Percentiles rank a stretch among this genome's conserved stretches.
phyloP scores from a whole-genome alignment of 202 grass and related monocot species.

The Panicum virgatum region DNA sequence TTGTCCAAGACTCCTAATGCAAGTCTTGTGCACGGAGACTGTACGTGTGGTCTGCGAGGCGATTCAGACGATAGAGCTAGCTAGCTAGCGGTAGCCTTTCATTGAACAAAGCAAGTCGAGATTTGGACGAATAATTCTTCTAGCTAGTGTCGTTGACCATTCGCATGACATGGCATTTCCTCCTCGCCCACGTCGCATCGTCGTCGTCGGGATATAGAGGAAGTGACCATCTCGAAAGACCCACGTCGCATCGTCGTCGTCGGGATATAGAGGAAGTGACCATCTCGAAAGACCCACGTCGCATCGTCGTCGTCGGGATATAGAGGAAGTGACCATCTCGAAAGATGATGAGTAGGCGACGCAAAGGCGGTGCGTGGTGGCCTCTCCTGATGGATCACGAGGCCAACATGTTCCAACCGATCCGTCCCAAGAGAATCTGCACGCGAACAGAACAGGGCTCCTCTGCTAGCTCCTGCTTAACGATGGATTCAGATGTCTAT shows the following conservation, averaged over 20 bases:
- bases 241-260: no score
- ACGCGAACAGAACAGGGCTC: no score
- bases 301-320: no score
- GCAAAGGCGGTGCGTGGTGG: neutral
- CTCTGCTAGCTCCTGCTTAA: neutral
- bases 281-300: no score
- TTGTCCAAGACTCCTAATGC: no score
- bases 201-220: no score
- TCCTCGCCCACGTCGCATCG: no score
- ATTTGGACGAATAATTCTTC: neutral
- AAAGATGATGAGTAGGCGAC: neutral
- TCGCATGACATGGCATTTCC: neutral
- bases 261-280: no score
- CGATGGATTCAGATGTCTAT: no score
- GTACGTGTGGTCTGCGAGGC: no score
- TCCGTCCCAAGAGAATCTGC: neutral
- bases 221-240: no score
- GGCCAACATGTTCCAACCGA: constrained; percentile 36
- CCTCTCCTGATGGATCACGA: constrained; percentile 26
- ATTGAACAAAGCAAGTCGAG: neutral
- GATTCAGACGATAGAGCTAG: neutral
- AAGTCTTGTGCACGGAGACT: neutral
- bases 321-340: neutral
- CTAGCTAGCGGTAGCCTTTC: neutral
- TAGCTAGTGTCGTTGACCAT: neutral